A percentile compares a stretch with the other conserved stretches of the same genome.
Evolutionary conservation across 139 green algal genomes (phyloP).

Genomic region (Bryopsis sp.): DNA sequence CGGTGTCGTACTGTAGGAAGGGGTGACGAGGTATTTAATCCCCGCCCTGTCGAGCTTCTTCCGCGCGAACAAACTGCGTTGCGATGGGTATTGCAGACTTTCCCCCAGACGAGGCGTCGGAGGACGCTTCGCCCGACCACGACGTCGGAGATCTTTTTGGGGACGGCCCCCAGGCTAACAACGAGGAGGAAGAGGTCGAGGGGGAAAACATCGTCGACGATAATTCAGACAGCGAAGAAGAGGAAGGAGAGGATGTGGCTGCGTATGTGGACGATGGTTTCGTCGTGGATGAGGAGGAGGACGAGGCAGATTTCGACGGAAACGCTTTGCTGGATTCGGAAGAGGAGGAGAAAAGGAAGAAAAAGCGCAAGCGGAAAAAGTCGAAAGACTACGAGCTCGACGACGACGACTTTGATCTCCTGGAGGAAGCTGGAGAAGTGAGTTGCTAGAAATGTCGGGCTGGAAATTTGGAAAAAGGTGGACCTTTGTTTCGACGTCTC

Average conservation of each 20-base stretch:
- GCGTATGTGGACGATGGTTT: constrained; percentile 21
- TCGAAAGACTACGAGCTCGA: constrained; percentile 58
- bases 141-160: background rate
- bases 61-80: no score
- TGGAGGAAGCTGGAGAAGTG: constrained; percentile 57
- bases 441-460: constrained; percentile 24
- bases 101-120: background rate
- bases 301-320: constrained; percentile 25
- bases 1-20: no score
- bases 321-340: constrained; percentile 21
- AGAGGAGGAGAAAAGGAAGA: constrained; percentile 29
- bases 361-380: constrained; percentile 40
- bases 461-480: constrained; percentile 24
- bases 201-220: background rate
- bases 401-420: constrained; percentile 85
- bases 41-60: no score
- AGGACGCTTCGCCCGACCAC: constrained; percentile 2
- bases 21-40: no score
- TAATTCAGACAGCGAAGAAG: constrained; percentile 9
- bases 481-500: background rate
- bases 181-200: background rate
- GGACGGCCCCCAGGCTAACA: background rate
- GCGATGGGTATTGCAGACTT: constrained; percentile 7
- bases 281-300: constrained; percentile 24
- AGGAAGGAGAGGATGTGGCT: constrained; percentile 28